phyloP scores from a whole-genome alignment of 805 yeast genomes.

The Wickerhamiella spandovensis region DNA sequence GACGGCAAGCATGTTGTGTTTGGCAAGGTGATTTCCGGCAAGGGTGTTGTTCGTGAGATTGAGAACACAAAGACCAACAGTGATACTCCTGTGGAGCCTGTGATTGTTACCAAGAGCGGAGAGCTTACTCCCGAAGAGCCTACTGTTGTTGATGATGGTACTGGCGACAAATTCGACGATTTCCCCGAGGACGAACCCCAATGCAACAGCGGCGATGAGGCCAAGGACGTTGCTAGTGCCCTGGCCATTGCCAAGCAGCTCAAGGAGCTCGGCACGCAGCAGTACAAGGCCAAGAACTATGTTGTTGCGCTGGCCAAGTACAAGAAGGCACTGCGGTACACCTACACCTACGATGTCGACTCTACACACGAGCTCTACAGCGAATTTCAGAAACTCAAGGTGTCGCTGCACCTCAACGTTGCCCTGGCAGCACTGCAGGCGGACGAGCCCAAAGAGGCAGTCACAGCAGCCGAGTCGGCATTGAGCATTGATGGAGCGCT shows the following conservation, averaged over 20 bases:
- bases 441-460: constrained; percentile 38
- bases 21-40: constrained; percentile 80
- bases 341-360: constrained; percentile 62
- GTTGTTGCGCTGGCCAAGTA: constrained; percentile 53
- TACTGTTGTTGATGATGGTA: constrained; percentile 48
- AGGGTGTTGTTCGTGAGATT: constrained; percentile 61
- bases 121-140: constrained; percentile 49
- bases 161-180: constrained; percentile 75
- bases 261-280: constrained; percentile 66
- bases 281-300: constrained; percentile 52
- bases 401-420: constrained; percentile 56
- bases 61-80: constrained; percentile 57
- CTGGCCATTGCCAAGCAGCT: constrained; percentile 49
- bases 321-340: constrained; percentile 53
- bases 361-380: constrained; percentile 25
- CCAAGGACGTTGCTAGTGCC: constrained; percentile 29
- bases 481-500: constrained; percentile 43
- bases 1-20: constrained; percentile 95
- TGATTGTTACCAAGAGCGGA: constrained; percentile 69
- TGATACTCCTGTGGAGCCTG: constrained; percentile 51
- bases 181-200: constrained; percentile 58
- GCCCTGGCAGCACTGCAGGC: constrained; percentile 62
- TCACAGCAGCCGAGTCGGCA: constrained; percentile 53
- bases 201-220: constrained; percentile 36
- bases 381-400: constrained; percentile 43